Evolutionary conservation across 1,284 basidiomycete genomes (phyloP), one percentile per base, ranked within the genome.

Genomic region (Pseudozyma flocculosa): DNA sequence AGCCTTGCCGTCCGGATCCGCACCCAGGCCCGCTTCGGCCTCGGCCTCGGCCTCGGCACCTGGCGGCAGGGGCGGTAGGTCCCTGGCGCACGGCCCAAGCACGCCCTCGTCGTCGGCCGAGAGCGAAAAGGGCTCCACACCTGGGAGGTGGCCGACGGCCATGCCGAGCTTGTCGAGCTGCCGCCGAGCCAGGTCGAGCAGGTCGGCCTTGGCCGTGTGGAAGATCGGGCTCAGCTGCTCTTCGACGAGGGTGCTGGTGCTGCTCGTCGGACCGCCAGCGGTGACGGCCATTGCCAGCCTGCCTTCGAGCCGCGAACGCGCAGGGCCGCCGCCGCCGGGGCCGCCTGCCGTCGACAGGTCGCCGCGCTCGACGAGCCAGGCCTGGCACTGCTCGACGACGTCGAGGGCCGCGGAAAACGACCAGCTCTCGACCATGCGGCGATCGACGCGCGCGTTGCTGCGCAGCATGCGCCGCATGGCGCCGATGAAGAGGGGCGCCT

Each of bases 371-470:
- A 72, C 59, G 15, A 75, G 83, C 90, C 90, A 93, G 4, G 81
- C 80, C 70, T 92, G 88, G 69, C 88, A 91, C 68, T 88, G 87
- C 18, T 90, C 87, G 14, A 94, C 86, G 39, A 89, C 86, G 68
- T 89, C 91, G 48, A 94, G 81, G 21, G 91, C 87, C 1, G 92
- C 91, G 11, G 89, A 91, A 78, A 92, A 97, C 21, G 85, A 88
- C 94, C 95, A 98, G 0, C 89, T 88, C 77, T 96, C 90, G 37
- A 96, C 82, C n/a, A 96, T 82, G 4, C 83, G 83, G 34, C 80
- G 80, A 88, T 92, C 65, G 4, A 49, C 32, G 8, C 47, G 40
- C 45, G 36, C 41, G 29, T 87, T 83, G 61, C 87, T 87, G 43
- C 85, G 83, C 43, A 96, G 79, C 32, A 87, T 85, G 51, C 86